Conservation (phyloP, 1,139 yeast genomes). For the Hyphopichia pseudoburtonii region DNA sequence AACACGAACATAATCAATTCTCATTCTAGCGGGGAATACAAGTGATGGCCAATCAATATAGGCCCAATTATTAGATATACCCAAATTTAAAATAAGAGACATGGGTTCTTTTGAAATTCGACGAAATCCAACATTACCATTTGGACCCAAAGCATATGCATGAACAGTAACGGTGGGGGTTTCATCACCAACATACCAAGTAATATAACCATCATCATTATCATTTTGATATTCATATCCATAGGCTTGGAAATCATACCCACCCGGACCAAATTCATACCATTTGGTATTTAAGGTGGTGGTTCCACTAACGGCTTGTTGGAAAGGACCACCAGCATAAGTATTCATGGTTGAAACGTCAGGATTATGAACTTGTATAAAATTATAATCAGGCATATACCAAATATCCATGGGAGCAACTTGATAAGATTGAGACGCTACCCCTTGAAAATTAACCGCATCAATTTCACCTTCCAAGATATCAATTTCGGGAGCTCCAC, state of each 20-base stretch:
- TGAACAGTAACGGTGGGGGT: conserved; percentile 60
- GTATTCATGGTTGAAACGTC: conserved; percentile 69
- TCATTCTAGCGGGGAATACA: conserved; percentile 64
- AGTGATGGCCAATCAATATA: conserved; percentile 76
- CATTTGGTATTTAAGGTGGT: conserved; percentile 70
- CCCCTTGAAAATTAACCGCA: conserved; percentile 49
- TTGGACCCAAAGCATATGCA: conserved; percentile 69
- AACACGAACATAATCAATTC: conserved; percentile 73
- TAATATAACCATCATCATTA: conserved; percentile 63
- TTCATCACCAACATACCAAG: conserved; percentile 77
- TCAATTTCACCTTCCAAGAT: conserved; percentile 72
- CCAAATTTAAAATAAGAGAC: conserved; percentile 76
- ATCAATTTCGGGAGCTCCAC: conserved; percentile 93
- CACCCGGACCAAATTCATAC: conserved; percentile 63
- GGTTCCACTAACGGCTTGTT: conserved; percentile 78
- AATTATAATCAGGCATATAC: conserved; percentile 80
- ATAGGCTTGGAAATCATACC: conserved; percentile 60
- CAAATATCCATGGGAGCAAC: conserved; percentile 85
- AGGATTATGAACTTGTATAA: conserved; percentile 59
- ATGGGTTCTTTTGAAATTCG: conserved; percentile 80
- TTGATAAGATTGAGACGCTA: conserved; percentile 80
- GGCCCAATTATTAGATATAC: conserved; percentile 80
- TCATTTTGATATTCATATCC: conserved; percentile 79
- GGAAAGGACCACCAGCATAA: conserved; percentile 82
- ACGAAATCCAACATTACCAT: conserved; percentile 81